Base-by-base conservation (phyloP, 306 rosid genomes). In the Cicer arietinum region DNA sequence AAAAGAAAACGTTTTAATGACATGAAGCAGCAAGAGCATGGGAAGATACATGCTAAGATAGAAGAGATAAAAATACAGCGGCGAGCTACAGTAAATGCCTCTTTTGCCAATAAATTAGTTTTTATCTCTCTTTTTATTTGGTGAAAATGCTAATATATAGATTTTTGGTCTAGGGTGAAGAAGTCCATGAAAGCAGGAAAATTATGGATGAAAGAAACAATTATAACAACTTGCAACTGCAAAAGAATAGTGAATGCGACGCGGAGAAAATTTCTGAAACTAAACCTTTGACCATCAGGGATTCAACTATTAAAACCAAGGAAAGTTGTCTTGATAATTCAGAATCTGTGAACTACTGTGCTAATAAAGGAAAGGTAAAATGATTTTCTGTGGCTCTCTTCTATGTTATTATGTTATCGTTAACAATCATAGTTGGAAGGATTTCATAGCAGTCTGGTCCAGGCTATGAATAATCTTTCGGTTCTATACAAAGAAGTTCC, bases 1-100 rank as follows among this genome's bases (percentile, higher is more conserved):
- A 95, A 95, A 79, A 87, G 86, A 62, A 85, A 83, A 79, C 93
- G 91, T 60, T 63, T 89, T 59, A 95, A 94, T 79, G 92, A 87
- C 45, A 73, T 73, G 39, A 83, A 88, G 81, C 89, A 84, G 70
- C 88, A 78, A 78, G 99, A 86, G 80, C 84, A 77, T 18, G 88
- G 73, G 65, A 90, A 87, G 83, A 71, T 74, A 64, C 78, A 56
- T 11, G 80, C 87, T 12, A 89, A 86, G 78, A 92, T 88, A 81
- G 88, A 84, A 65, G 84, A 85, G 67, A 84, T 60, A 79, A 78
- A 81, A 52, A 20, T 40, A 30, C 82, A 82, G 77, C 9, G 40
- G 81, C 86, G 17, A 57, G 82, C 86, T 51, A 77, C 78, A 61
- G 96, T 94, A 87, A 80, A 71, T 43, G 37, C 79, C 30, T 42